Conservation (phyloP, 2,329 filamentous ascomycete species). For the Zymoseptoria tritici region DNA sequence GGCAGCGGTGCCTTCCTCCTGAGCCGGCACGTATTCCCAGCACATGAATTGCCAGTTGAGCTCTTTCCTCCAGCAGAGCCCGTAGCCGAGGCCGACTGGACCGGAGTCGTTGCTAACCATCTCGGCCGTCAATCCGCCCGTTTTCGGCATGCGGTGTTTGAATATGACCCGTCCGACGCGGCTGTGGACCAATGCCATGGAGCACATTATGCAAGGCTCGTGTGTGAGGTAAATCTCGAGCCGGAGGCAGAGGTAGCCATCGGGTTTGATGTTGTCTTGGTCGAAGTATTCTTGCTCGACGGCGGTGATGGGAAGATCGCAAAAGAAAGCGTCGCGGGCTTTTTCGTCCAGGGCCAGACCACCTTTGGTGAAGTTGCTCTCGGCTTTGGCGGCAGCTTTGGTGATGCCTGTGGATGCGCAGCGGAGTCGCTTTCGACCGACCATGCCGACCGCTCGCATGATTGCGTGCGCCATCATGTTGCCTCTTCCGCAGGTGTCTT, state of each 20-base stretch:
- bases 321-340: conserved; percentile 50
- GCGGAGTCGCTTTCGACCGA: conserved; percentile 52
- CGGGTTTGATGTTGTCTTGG: conserved; percentile 57
- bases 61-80: conserved; percentile 61
- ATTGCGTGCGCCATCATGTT: conserved; percentile 75
- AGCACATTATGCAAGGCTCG: conserved; percentile 93
- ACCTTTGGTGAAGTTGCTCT: conserved; percentile 25
- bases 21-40: conserved; percentile 53
- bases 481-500: conserved; percentile 39
- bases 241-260: conserved; percentile 89
- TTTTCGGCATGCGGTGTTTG: conserved; percentile 66
- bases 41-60: conserved; percentile 79
- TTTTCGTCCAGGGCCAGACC: conserved; percentile 29
- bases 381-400: conserved; percentile 25
- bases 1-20: conserved; percentile 17
- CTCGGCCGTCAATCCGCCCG: conserved; percentile 77
- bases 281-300: conserved; percentile 58
- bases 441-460: conserved; percentile 74
- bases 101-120: conserved; percentile 31
- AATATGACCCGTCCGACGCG: conserved; percentile 84
- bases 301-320: conserved; percentile 60
- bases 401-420: conserved; percentile 24
- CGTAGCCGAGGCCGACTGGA: conserved; percentile 43
- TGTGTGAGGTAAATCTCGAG: conserved; percentile 92
- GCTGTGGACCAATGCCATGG: conserved; percentile 92